Evolutionary conservation across 1,284 basidiomycete genomes (phyloP), one percentile per base, ranked within the genome.

Genomic region (Flammula alnicola): DNA sequence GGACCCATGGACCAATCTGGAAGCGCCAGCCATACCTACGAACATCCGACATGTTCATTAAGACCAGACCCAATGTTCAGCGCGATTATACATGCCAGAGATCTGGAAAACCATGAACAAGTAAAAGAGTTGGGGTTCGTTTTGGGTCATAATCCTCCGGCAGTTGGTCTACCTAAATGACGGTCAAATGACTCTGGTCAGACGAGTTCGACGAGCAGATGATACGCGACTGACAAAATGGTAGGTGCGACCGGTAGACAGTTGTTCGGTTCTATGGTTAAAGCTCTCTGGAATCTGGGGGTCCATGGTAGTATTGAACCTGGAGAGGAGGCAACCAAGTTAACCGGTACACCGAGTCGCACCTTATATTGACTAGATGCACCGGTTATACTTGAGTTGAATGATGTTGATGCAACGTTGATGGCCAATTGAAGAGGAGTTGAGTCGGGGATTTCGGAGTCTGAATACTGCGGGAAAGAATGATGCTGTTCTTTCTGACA

Each of bases 101-200:
- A 58, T 89, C 87, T 9, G 87, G 87, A 61, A 90, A 89, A 1
- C 87, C 87, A 60, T 90, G 87, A 14, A 89, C 55, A 60, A 83
- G 84, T n/a, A 89, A 72, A 4, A 90, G 55, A 1, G 84, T 81
- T 1, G 69, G 69, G 10, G 68, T 69, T n/a, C 63, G 59, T 31
- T 64, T 61, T 17, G 69, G 63, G 49, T 76, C 64, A 55, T 77
- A 73, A 40, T 68, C 56, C 9, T 51, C 56, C 5, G 84, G 82
- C 27, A 72, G 54, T 63, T 88, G 77, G 64, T 89, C 87, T 33
- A 88, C 62, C 72, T 75, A 52, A 50, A 47, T 32, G 30, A 26
- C 29, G 19, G 41, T 22, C 22, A 50, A 45, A 52, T 27, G 36
- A 37, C 8, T 19, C 5, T 4, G 14, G 52, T 37, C 49, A 45